A percentile compares a stretch with the other conserved stretches of the same genome.
phyloP scores from a whole-genome alignment of 805 yeast species.

The Wickerhamia fluorescens region DNA sequence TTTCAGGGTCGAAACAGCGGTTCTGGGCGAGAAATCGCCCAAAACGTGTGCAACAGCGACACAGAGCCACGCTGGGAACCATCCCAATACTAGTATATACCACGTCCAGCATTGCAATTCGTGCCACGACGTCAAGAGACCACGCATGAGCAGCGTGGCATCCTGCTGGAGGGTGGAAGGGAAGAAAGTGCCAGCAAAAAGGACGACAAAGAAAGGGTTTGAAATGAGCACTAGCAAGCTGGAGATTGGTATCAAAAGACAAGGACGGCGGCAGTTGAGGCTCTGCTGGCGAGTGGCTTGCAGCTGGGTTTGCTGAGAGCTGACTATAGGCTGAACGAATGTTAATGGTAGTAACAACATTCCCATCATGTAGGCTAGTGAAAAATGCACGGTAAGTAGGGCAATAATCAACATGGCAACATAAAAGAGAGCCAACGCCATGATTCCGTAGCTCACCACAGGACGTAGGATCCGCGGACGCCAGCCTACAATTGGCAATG shows the following conservation, averaged over 20 bases:
- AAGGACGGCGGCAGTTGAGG: too few relatives aligned
- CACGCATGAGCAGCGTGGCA: constrained; percentile 37
- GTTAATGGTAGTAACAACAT: constrained; percentile 70
- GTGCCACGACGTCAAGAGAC: constrained; percentile 57
- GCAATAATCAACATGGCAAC: constrained; percentile 68
- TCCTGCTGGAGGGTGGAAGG: constrained; percentile 24
- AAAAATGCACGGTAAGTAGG: constrained; percentile 73
- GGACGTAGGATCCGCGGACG: constrained; percentile 7
- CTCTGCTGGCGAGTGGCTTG: constrained; percentile 6
- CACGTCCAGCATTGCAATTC: constrained; percentile 81
- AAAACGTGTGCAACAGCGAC: constrained; percentile 21
- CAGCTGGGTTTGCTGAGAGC: neutral
- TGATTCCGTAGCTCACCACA: constrained; percentile 17
- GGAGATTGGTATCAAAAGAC: too few relatives aligned
- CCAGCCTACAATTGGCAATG: constrained; percentile 9
- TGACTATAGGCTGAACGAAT: constrained; percentile 39
- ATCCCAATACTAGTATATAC: constrained; percentile 62
- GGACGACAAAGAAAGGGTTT: constrained; percentile 43
- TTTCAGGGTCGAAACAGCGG: too few relatives aligned
- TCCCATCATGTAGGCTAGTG: constrained; percentile 70
- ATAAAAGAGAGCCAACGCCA: constrained; percentile 44
- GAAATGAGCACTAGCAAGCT: constrained; percentile 33
- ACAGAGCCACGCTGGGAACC: constrained; percentile 77
- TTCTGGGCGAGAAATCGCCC: constrained; percentile 20
- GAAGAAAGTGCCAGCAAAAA: constrained; percentile 19